Evolutionary conservation across 1,284 basidiomycete genomes (phyloP).

Genomic region (Pulchroboletus neoregius): DNA sequence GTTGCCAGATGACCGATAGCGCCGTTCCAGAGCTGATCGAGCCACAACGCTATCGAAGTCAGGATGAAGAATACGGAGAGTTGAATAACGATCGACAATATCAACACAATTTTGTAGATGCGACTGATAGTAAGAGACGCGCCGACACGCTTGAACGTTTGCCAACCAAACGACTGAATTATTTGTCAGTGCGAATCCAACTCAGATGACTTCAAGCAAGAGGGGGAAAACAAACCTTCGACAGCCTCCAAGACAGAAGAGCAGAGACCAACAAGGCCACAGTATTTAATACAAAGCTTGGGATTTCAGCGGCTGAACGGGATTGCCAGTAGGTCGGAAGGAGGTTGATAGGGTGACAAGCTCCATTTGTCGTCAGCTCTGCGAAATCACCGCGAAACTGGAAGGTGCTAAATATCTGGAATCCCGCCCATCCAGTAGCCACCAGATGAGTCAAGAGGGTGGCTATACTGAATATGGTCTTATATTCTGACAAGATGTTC

Average conservation of each 20-base stretch:
- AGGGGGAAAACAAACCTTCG: conserved; percentile 48
- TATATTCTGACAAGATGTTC: neutral
- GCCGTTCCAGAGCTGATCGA: conserved; percentile 71
- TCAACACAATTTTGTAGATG: conserved; percentile 67
- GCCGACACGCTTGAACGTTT: conserved; percentile 80
- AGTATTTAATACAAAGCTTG: conserved; percentile 62
- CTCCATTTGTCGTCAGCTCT: conserved; percentile 56
- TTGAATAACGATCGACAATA: conserved; percentile 69
- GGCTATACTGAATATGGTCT: conserved; percentile 41
- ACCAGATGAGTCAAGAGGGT: conserved; percentile 68
- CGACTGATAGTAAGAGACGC: conserved; percentile 71
- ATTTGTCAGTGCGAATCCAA: neutral
- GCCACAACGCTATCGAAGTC: conserved; percentile 65
- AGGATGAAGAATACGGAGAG: conserved; percentile 74
- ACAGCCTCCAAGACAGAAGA: conserved; percentile 67
- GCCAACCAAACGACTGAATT: conserved; percentile 68
- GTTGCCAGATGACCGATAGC: conserved; percentile 51
- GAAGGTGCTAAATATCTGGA: conserved; percentile 58
- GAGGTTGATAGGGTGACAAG: conserved; percentile 53
- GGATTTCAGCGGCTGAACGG: conserved; percentile 55
- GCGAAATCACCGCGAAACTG: conserved; percentile 56
- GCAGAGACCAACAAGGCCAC: conserved; percentile 55
- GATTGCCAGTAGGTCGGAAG: conserved; percentile 58
- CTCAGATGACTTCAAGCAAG: neutral
- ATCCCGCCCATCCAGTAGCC: conserved; percentile 66